phyloP scores from a whole-genome alignment of 2,329 filamentous ascomycete species.

The Aspergillus candidus region DNA sequence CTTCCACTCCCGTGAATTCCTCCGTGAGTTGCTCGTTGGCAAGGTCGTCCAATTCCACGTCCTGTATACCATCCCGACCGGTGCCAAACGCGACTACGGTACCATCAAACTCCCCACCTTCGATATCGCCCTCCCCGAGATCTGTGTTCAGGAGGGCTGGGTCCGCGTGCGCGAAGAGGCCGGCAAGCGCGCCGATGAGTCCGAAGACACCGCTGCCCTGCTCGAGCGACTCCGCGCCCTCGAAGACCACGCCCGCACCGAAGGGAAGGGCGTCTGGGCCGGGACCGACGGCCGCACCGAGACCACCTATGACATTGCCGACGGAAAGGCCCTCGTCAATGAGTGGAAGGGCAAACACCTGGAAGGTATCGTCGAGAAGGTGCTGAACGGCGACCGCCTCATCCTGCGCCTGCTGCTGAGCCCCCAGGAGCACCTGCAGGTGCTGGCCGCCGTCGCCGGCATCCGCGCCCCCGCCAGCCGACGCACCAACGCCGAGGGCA shows the following conservation, averaged over 20 bases:
- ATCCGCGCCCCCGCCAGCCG: conserved; percentile 86
- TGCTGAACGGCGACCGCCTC: conserved; percentile 84
- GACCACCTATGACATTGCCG: conserved; percentile 72
- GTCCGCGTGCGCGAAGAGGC: conserved; percentile 90
- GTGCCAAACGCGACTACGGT: conserved; percentile 79
- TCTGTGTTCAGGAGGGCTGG: conserved; percentile 82
- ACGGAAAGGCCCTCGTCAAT: conserved; percentile 68
- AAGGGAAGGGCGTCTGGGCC: conserved; percentile 76
- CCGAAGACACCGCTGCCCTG: conserved; percentile 62
- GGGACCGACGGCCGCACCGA: conserved; percentile 60
- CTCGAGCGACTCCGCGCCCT: conserved; percentile 72
- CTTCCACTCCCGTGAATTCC: conserved; percentile 90
- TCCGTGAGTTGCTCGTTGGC: conserved; percentile 76
- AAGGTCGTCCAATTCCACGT: conserved; percentile 81
- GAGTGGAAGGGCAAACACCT: conserved; percentile 80
- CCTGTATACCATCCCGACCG: conserved; percentile 78
- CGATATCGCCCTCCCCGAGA: conserved; percentile 75
- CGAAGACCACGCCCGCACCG: conserved; percentile 70
- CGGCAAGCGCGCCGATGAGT: conserved; percentile 75
- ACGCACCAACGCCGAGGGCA: conserved; percentile 71
- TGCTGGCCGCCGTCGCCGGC: conserved; percentile 82
- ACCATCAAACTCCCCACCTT: conserved; percentile 60
- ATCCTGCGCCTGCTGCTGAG: conserved; percentile 75
- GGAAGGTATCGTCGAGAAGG: conserved; percentile 81
- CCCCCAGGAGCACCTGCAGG: conserved; percentile 79